These are phyloP conservation scores for Phytopythium boreale DNA, from an alignment of 352 stramenopile species.

Conservation along the genomic window DNA sequence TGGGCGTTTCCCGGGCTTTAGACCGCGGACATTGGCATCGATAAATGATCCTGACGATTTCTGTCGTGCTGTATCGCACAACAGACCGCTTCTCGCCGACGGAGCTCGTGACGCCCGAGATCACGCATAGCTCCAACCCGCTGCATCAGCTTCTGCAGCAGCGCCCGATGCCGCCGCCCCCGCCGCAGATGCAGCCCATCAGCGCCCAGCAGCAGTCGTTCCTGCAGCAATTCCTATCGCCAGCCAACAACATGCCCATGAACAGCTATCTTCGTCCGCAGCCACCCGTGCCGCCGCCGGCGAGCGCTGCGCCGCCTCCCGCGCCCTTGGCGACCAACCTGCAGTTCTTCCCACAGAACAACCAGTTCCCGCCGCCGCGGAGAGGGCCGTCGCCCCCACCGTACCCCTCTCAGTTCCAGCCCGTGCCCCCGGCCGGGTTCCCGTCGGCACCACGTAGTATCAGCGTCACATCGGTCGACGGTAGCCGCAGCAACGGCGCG, in stretches of 20 bases:
- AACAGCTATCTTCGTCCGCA: conserved; percentile 27
- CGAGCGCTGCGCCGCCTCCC: conserved; percentile 19
- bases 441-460: conserved; percentile 34
- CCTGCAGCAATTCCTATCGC: conserved; percentile 54
- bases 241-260: conserved; percentile 24
- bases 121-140: conserved; percentile 63
- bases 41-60: conserved; percentile 2
- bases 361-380: conserved; percentile 24
- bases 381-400: conserved; percentile 18
- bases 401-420: conserved; percentile 34
- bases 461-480: conserved; percentile 30
- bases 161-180: conserved; percentile 29
- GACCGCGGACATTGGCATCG: too few species aligned
- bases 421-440: conserved; percentile 32
- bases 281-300: conserved; percentile 28
- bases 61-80: conserved; percentile 3
- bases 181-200: conserved; percentile 22
- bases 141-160: conserved; percentile 67
- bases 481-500: conserved; percentile 32
- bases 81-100: conserved; percentile 47
- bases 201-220: conserved; percentile 45
- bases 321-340: conserved; percentile 26
- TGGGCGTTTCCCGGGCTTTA: not conserved
- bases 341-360: conserved; percentile 20
- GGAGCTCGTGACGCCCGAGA: conserved; percentile 55